phyloP scores from a whole-genome alignment of 140 eudicot species.

The Erigeron philadelphicus region DNA sequence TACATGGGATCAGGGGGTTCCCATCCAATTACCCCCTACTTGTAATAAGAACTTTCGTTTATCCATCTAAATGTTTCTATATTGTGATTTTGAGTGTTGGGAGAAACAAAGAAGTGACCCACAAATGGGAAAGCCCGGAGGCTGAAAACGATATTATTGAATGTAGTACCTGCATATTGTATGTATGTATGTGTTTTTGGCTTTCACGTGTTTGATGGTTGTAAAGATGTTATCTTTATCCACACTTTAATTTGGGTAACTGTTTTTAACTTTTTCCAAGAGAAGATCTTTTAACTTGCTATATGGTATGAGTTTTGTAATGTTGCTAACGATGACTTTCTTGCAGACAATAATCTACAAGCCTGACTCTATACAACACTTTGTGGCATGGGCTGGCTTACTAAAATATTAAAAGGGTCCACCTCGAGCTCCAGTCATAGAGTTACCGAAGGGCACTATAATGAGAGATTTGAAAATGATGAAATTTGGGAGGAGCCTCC shows the following conservation, averaged over 20 bases:
- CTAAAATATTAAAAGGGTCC: slow-evolving; percentile 76
- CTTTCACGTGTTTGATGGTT: background rate
- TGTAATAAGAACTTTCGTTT: background rate
- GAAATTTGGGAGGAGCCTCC: slow-evolving; percentile 62
- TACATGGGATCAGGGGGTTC: no score
- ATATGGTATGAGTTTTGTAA: background rate
- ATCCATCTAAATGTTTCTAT: background rate
- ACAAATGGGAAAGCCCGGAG: background rate
- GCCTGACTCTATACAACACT: slow-evolving; percentile 20
- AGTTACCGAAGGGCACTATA: slow-evolving; percentile 69
- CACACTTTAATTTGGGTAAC: slow-evolving; percentile 13
- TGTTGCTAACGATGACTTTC: slow-evolving; percentile 14
- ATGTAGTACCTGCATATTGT: background rate
- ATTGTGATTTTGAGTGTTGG: background rate
- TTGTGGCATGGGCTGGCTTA: slow-evolving; percentile 82
- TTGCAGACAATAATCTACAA: slow-evolving; percentile 43
- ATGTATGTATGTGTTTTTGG: slow-evolving; percentile 13
- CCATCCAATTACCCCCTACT: no score
- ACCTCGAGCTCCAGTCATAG: slow-evolving; percentile 61
- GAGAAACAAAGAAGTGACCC: background rate
- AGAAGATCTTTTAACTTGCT: slow-evolving; percentile 6
- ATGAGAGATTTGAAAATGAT: slow-evolving; percentile 55
- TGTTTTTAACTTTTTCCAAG: slow-evolving; percentile 10
- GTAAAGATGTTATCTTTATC: slow-evolving; percentile 17
- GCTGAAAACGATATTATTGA: background rate